Evolutionary conservation across 129 eudicot species (phyloP).

Genomic region (Flaveria linearis): DNA sequence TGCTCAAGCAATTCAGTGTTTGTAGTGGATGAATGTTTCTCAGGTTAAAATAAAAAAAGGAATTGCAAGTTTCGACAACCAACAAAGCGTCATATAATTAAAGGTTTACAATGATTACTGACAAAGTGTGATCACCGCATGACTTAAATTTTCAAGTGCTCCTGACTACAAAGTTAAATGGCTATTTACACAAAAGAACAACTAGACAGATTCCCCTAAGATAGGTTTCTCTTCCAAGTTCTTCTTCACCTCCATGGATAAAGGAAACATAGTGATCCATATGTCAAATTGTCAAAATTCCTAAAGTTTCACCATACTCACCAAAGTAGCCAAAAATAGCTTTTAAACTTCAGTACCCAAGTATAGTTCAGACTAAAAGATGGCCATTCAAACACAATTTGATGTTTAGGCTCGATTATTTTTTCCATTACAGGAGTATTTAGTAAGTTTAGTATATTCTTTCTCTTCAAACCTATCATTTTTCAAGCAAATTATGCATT

Average conservation of each 20-base stretch:
- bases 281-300: neutral
- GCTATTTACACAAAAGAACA: neutral
- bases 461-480: neutral
- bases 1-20: slow-evolving; percentile 8
- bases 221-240: neutral
- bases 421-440: slow-evolving; percentile 2
- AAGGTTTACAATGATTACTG: neutral
- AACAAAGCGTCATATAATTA: neutral
- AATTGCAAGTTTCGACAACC: neutral
- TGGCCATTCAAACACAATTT: neutral
- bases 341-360: neutral
- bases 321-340: neutral
- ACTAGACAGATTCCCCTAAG: neutral
- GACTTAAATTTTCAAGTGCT: neutral
- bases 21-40: slow-evolving; percentile 1
- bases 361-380: neutral
- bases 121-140: neutral
- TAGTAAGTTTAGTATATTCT: slow-evolving; percentile 4
- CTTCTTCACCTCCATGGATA: neutral
- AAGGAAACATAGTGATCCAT: neutral
- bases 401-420: neutral
- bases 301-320: neutral
- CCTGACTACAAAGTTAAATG: neutral
- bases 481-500: neutral
- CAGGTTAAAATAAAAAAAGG: neutral